Evolutionary conservation across 1,284 basidiomycete species (phyloP).

Genomic region (Schizopora paradoxa): DNA sequence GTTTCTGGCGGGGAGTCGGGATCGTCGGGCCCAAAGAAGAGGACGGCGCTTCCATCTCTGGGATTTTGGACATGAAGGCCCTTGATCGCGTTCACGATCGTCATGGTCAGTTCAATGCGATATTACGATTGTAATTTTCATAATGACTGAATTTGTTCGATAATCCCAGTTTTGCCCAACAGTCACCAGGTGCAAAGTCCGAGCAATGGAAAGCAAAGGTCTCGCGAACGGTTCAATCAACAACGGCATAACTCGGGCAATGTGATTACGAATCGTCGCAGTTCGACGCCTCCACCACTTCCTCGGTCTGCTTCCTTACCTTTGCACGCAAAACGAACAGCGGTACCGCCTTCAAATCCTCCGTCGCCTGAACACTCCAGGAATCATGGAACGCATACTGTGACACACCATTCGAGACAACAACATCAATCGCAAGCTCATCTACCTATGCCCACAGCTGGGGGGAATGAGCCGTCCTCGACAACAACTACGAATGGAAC

Average conservation of each 20-base stretch:
- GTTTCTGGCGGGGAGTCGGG: slow-evolving; percentile 65
- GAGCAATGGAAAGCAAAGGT: slow-evolving; percentile 21
- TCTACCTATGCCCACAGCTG: not conserved
- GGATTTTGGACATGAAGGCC: slow-evolving; percentile 64
- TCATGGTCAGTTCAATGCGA: not conserved
- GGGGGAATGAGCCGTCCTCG: not conserved
- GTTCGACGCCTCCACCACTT: slow-evolving; percentile 69
- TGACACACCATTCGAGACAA: too few relatives aligned
- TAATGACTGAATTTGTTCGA: not conserved
- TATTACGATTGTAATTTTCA: not conserved
- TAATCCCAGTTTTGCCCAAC: too few relatives aligned
- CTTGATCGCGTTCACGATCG: slow-evolving; percentile 40
- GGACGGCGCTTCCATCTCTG: slow-evolving; percentile 56
- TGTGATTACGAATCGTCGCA: too few relatives aligned
- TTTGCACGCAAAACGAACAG: slow-evolving; percentile 44
- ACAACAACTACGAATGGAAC: slow-evolving; percentile 16
- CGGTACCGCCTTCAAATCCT: slow-evolving; percentile 29
- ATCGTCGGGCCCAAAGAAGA: slow-evolving; percentile 63
- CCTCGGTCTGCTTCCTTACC: slow-evolving; percentile 78
- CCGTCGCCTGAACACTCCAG: slow-evolving; percentile 27
- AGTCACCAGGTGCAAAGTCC: slow-evolving; percentile 22
- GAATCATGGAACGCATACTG: too few relatives aligned
- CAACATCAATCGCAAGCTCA: too few relatives aligned
- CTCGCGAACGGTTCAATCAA: slow-evolving; percentile 25
- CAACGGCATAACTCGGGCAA: slow-evolving; percentile 11